phyloP scores from a whole-genome alignment of 148 eudicot species.

The Camellia lanceoleosa region DNA sequence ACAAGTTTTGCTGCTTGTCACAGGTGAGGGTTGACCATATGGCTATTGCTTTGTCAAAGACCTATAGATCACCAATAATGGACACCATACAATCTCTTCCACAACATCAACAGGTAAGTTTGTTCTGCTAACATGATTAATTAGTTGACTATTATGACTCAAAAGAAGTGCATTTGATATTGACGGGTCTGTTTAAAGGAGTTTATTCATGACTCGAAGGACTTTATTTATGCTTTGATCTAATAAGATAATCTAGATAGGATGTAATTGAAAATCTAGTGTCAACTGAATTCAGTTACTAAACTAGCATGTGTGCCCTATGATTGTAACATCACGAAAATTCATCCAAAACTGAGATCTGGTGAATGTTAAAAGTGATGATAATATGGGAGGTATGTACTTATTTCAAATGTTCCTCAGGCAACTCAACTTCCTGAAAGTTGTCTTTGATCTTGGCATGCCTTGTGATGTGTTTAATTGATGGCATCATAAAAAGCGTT shows the following conservation, averaged over 20 bases:
- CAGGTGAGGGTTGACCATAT: slow-evolving; percentile 89
- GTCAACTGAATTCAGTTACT: too few species aligned
- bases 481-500: not conserved
- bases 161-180: not conserved
- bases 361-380: too few species aligned
- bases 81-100: slow-evolving; percentile 90
- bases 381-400: too few species aligned
- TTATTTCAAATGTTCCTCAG: too few species aligned
- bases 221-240: too few species aligned
- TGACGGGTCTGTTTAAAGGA: not conserved
- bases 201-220: too few species aligned
- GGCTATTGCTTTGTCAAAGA: slow-evolving; percentile 84
- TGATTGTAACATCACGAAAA: too few species aligned
- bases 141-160: not conserved
- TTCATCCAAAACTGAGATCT: too few species aligned
- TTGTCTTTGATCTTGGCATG: not conserved
- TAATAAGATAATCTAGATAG: too few species aligned
- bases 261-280: too few species aligned
- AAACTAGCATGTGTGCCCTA: too few species aligned
- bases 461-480: not conserved
- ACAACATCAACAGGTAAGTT: slow-evolving; percentile 88
- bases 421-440: not conserved
- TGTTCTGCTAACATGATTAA: not conserved
- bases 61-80: slow-evolving; percentile 67
- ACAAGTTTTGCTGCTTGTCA: slow-evolving; percentile 15